Evolutionary conservation across 352 stramenopile species (phyloP), one percentile per base, ranked within the genome.

Genomic region (Pythium graminicola): DNA sequence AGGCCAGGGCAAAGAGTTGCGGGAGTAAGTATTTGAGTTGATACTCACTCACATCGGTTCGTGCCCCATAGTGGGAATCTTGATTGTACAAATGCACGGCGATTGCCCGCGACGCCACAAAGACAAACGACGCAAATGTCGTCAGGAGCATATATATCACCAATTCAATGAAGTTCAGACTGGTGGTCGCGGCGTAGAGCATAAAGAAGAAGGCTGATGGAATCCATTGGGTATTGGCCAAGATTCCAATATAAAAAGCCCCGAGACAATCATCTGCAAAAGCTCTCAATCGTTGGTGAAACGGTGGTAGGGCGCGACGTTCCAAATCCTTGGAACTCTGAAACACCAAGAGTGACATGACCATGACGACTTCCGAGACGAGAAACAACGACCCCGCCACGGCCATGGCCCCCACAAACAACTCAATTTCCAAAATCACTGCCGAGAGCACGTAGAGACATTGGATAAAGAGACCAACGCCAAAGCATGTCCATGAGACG

Each of bases 401-500:
- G 7, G 67, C 73, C 70, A 90, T 86, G 9, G 75, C 71, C 29
- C 83, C 83, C 0, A 92, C 72, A 40, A 93, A 88, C 23, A 89
- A 52, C 54, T 93, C 78, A 32, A 93, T 43, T 53, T 92, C 81
- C 32, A 93, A 68, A 11, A 88, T 67, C 16, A 89, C 65, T 26
- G 90, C 65, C 35, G 83, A 93, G 52, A 89, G 54, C 48, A 93
- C 33, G 65, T 90, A 90, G 31, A 91, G 63, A 2, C 67, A 62
- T 60, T 93, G 81, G 14, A 93, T 54, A 27, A 87, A 66, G 19
- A 89, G 57, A 1, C 78, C 77, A 7, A 74, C 65, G 35, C 67
- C 69, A 64, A 93, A 91, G 53, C 76, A 90, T 9, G 76, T 78
- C 82, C 82, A 93, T 14, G 80, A 85, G 23, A 91, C 67, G 33